Base-by-base conservation (phyloP, 768 basidiomycete species). In the Hericium rajendrae region DNA sequence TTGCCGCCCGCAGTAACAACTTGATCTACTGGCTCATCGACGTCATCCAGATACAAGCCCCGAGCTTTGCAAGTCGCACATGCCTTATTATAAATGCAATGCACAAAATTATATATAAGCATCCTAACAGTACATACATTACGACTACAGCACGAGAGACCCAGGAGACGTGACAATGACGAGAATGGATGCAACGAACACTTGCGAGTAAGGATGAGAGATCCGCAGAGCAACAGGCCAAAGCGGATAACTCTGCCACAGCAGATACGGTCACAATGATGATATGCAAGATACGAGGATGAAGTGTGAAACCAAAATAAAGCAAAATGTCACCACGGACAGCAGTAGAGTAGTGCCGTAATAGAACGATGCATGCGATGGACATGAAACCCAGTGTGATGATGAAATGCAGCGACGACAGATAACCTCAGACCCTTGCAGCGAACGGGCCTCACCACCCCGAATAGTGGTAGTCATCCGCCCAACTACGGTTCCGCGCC, bases 401-500 rank as follows among this genome's bases (percentile, higher is more conserved):
- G 26, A 38, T 43, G 20, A 22, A 16, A 41, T 46, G 28, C 24
- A 26, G 24, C 40, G 4, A 24, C 38, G 28, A 48, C 48, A 40
- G 38, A 50, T 40, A 24, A 48, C 43, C 28, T 12, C n/a, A 59
- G 26, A 51, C n/a, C 39, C 32, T 18, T 18, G 2, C 18, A 46
- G 13, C 20, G 11, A 51, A 37, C 13, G 5, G 13, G 22, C 50
- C 6, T 64, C 67, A 87, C 85, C 86, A 88, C 43, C 85, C 86
- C 16, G 77, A 66, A 59, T 71, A 73, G 68, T 87, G 86, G 67
- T 78, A 87, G 59, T 86, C 83, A 58, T 85, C 78, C 20, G 81
- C 79, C 83, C 81, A 86, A 65, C 82, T 87, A 53, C 78, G 76
- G 66, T 84, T 86, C 61, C 83, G 71, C 53, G 80, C 77, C 67